Base-by-base conservation (phyloP, 1,284 basidiomycete genomes). In the Vanrija sp. region DNA sequence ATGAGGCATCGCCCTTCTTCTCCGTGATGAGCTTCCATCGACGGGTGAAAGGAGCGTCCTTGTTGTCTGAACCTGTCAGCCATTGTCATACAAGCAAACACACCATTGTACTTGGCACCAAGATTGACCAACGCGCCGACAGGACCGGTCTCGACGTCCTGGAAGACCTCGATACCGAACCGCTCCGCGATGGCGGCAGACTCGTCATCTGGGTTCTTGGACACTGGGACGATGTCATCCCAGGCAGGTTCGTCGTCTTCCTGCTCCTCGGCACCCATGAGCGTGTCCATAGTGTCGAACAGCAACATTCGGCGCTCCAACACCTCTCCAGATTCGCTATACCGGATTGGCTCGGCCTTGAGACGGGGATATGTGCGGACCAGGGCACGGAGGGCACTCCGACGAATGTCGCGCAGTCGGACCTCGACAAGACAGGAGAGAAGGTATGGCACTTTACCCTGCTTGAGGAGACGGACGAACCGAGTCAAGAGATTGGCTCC, bases 21-120 rank as follows among this genome's bases (percentile, higher is more conserved):
- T 76, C 78, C 60, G 91, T 89, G 57, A 94, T 87, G 52, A 88
- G 82, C 83, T 60, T 86, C 86, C 72, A 83, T 80, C 57, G 5
- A 79, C 86, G 21, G 84, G 80, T 68, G 83, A 78, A n/a, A 74
- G 80, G 68, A 84, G 89, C 55, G 84, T 86, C 57, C 78, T 78
- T 83, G 89, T 87, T 23, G 80, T 87, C 56, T 85, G 80, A 0
- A 14, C 1, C 34, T 1, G 62, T 63, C 6, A 69, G 65, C 12
- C 62, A 61, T 40, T 65, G 67, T 49, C 67, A 65, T 64, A 3
- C 1, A 3, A n/a, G n/a, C 2, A 8, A 12, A 58, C 66, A 67
- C 74, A 65, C 85, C 84, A 21, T 88, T 86, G 18, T 80, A 75
- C 9, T 86, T 79, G 1, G 78, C 62, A 0, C 84, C 85, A 0